phyloP scores from a whole-genome alignment of 2,329 filamentous ascomycete genomes.

The Sphaceloma murrayae region DNA sequence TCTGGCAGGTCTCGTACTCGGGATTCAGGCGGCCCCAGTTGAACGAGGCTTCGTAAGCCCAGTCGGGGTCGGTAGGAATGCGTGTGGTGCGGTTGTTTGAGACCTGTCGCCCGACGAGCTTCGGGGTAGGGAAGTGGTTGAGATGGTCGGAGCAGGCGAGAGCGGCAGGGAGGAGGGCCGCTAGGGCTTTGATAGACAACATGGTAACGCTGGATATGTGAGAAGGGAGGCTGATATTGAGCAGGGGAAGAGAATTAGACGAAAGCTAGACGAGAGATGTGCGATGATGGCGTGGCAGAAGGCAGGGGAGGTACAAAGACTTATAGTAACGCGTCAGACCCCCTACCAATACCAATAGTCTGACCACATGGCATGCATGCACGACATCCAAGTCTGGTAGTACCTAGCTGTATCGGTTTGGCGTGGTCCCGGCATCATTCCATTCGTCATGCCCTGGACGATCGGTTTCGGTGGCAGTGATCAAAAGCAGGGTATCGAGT shows the following conservation, averaged over 20 bases:
- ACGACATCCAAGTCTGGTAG: not conserved
- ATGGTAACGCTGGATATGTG: not conserved
- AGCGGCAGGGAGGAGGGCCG: constrained; percentile 10
- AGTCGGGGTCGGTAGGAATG: constrained; percentile 18
- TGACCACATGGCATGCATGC: constrained; percentile 6
- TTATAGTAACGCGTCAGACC: no score
- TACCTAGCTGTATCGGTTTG: not conserved
- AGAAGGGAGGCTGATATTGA: no score
- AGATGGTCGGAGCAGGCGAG: constrained; percentile 16
- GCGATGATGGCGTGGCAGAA: no score
- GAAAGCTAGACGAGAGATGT: no score
- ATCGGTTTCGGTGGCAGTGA: constrained; percentile 1
- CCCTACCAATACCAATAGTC: not conserved
- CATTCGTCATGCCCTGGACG: constrained; percentile 10
- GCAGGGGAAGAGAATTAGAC: not conserved
- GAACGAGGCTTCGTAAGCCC: constrained; percentile 32
- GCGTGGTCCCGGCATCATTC: constrained; percentile 3
- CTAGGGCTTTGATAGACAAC: constrained; percentile 11
- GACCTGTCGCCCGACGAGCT: constrained; percentile 9
- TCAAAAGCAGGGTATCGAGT: constrained; percentile 1
- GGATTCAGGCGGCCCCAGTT: constrained; percentile 33
- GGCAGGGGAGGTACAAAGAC: no score
- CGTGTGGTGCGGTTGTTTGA: constrained; percentile 10
- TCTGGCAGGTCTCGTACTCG: constrained; percentile 41
- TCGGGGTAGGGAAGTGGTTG: constrained; percentile 3